Conservation (phyloP, 345 rosid species). For the Camelina laxa region DNA sequence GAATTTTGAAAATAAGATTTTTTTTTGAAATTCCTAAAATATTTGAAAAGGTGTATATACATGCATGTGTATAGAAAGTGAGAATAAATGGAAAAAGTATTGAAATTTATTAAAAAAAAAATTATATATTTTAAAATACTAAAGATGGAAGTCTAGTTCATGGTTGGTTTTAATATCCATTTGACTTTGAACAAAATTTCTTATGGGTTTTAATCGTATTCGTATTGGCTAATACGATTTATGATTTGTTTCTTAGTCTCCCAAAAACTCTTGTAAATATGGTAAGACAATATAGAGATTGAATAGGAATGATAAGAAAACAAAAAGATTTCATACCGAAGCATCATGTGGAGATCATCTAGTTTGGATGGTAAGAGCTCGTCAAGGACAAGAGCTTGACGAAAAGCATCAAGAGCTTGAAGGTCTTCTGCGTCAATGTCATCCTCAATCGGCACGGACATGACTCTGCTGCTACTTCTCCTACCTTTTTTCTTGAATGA, state of each 20-base stretch:
- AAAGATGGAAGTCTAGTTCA: neutral
- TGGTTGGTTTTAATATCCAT: constrained; percentile 3
- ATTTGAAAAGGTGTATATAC: neutral
- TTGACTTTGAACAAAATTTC: neutral
- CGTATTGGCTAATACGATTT: constrained; percentile 1
- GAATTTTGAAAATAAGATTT: neutral
- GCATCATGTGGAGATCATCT: constrained; percentile 87
- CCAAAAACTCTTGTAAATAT: constrained; percentile 1
- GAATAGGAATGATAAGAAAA: neutral
- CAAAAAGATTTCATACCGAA: constrained; percentile 52
- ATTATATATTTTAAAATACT: neutral
- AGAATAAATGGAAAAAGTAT: too few relatives aligned
- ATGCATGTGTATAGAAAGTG: too few relatives aligned
- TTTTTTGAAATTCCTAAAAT: neutral
- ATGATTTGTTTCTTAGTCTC: constrained; percentile 5
- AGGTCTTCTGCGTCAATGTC: constrained; percentile 74
- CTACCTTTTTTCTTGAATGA: constrained; percentile 70
- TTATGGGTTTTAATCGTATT: neutral
- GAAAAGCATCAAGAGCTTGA: constrained; percentile 84
- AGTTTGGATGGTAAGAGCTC: constrained; percentile 81
- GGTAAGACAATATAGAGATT: constrained; percentile 13
- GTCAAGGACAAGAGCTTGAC: constrained; percentile 83
- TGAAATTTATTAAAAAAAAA: neutral
- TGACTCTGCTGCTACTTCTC: constrained; percentile 64
- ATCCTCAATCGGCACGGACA: constrained; percentile 68